These are phyloP conservation scores for Fusarium sp. DNA, from an alignment of 2,329 filamentous ascomycete genomes.

Conservation along the genomic window DNA sequence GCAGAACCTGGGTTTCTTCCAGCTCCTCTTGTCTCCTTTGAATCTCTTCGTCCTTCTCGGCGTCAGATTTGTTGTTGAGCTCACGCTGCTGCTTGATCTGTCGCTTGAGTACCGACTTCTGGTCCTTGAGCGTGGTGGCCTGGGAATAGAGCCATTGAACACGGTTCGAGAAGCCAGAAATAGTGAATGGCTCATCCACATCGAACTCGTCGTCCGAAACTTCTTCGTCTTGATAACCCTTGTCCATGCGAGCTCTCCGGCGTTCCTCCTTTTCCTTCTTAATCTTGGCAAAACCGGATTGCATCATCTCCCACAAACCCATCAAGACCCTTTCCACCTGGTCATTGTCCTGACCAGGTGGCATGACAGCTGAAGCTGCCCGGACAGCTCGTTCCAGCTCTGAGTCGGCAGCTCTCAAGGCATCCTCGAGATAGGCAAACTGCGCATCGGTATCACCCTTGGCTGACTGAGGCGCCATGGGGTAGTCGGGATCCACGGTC, in stretches of 20 bases:
- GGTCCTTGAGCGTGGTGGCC: constrained; percentile 82
- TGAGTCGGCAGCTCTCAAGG: constrained; percentile 62
- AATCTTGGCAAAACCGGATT: constrained; percentile 63
- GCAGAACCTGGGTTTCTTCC: constrained; percentile 54
- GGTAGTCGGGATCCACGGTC: constrained; percentile 60
- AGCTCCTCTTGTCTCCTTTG: constrained; percentile 68
- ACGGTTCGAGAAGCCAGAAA: constrained; percentile 81
- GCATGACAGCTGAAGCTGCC: constrained; percentile 45
- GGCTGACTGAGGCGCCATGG: constrained; percentile 68
- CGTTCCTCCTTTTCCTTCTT: constrained; percentile 66
- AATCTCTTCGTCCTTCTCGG: constrained; percentile 74
- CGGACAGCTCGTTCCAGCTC: constrained; percentile 53
- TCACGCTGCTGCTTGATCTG: constrained; percentile 97
- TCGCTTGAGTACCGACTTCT: constrained; percentile 88
- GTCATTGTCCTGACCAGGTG: constrained; percentile 49
- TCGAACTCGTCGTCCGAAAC: constrained; percentile 70
- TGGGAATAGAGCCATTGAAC: constrained; percentile 84
- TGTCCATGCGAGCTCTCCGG: constrained; percentile 63
- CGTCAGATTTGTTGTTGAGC: constrained; percentile 87
- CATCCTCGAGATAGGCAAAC: constrained; percentile 73
- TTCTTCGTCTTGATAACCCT: constrained; percentile 69
- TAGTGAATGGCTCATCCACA: constrained; percentile 72
- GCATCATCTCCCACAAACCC: constrained; percentile 69
- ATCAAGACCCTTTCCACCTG: constrained; percentile 68
- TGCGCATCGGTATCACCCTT: constrained; percentile 74